These are phyloP conservation scores for Zalaria sp. DNA, from an alignment of 2,329 filamentous ascomycete genomes.

Conservation along the genomic window DNA sequence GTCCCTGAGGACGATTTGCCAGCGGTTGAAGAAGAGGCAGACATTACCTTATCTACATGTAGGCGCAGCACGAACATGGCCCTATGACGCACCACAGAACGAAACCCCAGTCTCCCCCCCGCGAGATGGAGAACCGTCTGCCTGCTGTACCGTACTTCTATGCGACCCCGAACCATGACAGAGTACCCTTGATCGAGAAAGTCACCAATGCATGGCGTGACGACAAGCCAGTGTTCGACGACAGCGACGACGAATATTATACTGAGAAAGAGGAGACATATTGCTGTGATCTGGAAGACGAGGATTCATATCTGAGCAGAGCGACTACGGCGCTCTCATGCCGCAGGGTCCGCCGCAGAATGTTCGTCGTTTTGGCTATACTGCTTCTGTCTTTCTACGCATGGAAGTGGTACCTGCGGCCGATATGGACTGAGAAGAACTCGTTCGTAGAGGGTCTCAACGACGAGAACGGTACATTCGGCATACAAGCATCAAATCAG, in stretches of 20 bases:
- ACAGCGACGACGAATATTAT: conserved; percentile 1
- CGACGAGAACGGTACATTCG: conserved; percentile 14
- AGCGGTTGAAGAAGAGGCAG: too few species aligned
- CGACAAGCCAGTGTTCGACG: conserved; percentile 5
- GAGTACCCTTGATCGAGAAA: conserved; percentile 12
- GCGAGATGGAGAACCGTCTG: background rate
- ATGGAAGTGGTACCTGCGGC: conserved; percentile 24
- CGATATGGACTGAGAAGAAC: conserved; percentile 19
- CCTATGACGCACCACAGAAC: background rate
- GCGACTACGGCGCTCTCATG: conserved; percentile 7
- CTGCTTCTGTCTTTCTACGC: conserved; percentile 16
- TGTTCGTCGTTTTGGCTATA: conserved; percentile 18
- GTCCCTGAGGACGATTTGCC: too few species aligned
- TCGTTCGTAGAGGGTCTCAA: conserved; percentile 20
- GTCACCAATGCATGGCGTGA: conserved; percentile 13
- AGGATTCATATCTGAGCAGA: conserved; percentile 14
- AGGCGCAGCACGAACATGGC: background rate
- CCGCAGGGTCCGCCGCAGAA: conserved; percentile 14
- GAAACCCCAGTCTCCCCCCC: background rate
- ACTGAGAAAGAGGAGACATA: conserved; percentile 6
- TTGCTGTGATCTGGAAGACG: conserved; percentile 21
- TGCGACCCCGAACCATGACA: conserved; percentile 1
- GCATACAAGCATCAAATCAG: conserved; percentile 7
- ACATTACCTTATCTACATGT: too few species aligned
- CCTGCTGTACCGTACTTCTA: background rate